Evolutionary conservation across 1,284 basidiomycete genomes (phyloP), one percentile per base, ranked within the genome.

Genomic region (Schizopora paradoxa): DNA sequence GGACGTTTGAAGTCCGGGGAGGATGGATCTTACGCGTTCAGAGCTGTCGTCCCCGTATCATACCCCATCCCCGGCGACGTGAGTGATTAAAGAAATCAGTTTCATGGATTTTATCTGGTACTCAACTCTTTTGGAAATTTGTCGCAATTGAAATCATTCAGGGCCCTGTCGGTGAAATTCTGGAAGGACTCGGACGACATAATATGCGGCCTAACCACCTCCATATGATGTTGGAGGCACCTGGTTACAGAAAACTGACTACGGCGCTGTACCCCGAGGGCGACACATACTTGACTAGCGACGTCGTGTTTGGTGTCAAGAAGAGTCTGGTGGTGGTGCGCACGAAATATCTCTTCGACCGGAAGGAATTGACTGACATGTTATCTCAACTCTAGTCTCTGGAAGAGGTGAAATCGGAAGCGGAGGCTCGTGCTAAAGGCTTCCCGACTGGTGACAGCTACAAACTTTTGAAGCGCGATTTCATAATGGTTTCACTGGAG

Each of bases 1-100:
- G 90, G 91, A 1, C 71, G 82, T 10, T 61, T 92, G 28, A 71
- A 57, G 19, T 71, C 82, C 2, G 74, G 73, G 45, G 66, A 72
- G 31, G 77, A 91, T 45, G 89, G 89, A 7, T 68, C 65, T 35
- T 91, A 77, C 58, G 72, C 73, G 6, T 92, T 82, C 64, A 76
- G 89, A 28, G 86, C 85, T 19, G 71, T 92, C 11, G 79, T 87
- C 56, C 90, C 90, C 0, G 73, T 81, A 0, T 64, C 85, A 11
- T 93, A 93, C 61, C 77, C 88, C n/a, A 82, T 89, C 52, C 87
- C 87, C 0, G 77, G 74, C 40, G 89, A 92, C 53, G 77, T 78
- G 45, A 53, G 72, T 56, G 6, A 10, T n/a, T n/a, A n/a, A n/a
- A n/a, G n/a, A n/a, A n/a, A n/a, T n/a, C n/a, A n/a, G n/a, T n/a